Percentiles rank a stretch among this genome's conserved stretches.
These are phyloP conservation scores for Trichaptum fuscoviolaceum DNA, from an alignment of 768 basidiomycete species.

Conservation along the genomic window DNA sequence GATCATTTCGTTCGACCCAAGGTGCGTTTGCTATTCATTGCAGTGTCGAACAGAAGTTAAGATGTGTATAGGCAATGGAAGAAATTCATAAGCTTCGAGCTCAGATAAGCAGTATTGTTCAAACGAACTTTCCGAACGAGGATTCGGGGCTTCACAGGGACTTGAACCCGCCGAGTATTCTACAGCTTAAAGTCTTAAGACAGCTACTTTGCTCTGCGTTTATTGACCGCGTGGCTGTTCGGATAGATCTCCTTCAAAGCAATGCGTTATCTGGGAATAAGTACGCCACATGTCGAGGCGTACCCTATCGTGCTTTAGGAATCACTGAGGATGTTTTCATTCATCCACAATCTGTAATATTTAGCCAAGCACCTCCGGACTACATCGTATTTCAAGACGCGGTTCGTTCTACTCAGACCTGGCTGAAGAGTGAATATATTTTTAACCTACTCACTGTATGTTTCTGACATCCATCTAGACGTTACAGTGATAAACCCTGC, in stretches of 20 bases:
- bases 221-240: conserved; percentile 91
- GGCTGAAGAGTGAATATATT: conserved; percentile 64
- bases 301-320: conserved; percentile 79
- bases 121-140: conserved; percentile 64
- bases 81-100: conserved; percentile 94
- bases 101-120: conserved; percentile 84
- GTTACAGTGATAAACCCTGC: conserved; percentile 80
- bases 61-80: conserved; percentile 77
- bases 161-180: conserved; percentile 68
- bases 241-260: conserved; percentile 75
- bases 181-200: conserved; percentile 85
- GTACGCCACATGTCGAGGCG: conserved; percentile 68
- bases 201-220: conserved; percentile 87
- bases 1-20: conserved; percentile 89
- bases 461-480: conserved; percentile 36
- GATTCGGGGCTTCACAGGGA: conserved; percentile 57
- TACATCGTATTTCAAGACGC: conserved; percentile 83
- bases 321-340: conserved; percentile 86
- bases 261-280: conserved; percentile 55
- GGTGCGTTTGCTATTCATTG: conserved; percentile 36
- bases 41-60: conserved; percentile 4
- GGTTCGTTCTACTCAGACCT: conserved; percentile 65
- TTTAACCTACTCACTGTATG: neutral
- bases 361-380: conserved; percentile 68
- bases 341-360: conserved; percentile 83